These are phyloP conservation scores for Dipteronia sinensis DNA, from an alignment of 345 rosid genomes.

Conservation along the genomic window DNA sequence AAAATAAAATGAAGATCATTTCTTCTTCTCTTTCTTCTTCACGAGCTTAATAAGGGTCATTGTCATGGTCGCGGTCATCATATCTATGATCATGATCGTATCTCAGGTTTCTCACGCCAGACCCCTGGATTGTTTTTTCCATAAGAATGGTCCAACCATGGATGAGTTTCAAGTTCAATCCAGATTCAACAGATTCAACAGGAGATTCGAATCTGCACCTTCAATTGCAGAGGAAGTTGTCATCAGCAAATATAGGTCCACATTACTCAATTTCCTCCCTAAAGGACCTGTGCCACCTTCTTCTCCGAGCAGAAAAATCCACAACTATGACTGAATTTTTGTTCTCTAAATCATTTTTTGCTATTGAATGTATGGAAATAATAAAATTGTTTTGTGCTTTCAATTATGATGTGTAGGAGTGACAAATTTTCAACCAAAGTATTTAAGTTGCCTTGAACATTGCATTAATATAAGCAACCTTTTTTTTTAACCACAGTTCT, in stretches of 20 bases:
- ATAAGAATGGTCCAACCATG: background rate
- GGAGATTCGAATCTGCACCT: background rate
- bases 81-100: background rate
- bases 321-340: constrained; percentile 22
- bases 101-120: constrained; percentile 24
- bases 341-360: background rate
- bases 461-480: no score
- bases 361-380: background rate
- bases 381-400: background rate
- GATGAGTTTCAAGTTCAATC: background rate
- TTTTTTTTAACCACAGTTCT: no score
- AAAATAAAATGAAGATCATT: no score
- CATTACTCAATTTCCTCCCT: constrained; percentile 34
- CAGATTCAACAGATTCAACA: background rate
- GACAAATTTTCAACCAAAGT: no score
- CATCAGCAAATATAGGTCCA: background rate
- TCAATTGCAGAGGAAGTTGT: background rate
- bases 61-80: background rate
- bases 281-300: constrained; percentile 35
- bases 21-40: no score
- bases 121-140: constrained; percentile 2
- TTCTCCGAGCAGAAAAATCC: constrained; percentile 35
- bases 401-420: background rate
- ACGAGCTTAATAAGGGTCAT: no score
- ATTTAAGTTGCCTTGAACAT: no score